These are phyloP conservation scores for Kurtzmaniella natalensis DNA, from an alignment of 1,139 yeast genomes.

Conservation along the genomic window DNA sequence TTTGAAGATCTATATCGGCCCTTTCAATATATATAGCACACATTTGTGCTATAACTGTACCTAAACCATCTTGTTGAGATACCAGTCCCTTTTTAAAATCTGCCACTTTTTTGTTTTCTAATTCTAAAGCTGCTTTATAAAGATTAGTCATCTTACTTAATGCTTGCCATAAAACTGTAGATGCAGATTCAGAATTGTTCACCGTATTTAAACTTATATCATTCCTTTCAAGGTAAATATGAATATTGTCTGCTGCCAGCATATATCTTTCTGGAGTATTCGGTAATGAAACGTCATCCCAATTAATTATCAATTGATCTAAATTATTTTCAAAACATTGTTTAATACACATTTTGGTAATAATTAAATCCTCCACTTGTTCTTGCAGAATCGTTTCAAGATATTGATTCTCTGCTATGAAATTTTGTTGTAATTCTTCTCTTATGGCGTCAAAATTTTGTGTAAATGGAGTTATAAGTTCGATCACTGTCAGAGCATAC, in stretches of 20 bases:
- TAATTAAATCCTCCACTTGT: slow-evolving; percentile 22
- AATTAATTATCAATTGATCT: slow-evolving; percentile 15
- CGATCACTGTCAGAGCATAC: slow-evolving; percentile 4
- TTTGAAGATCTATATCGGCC: slow-evolving; percentile 51
- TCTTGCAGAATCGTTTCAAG: slow-evolving; percentile 20
- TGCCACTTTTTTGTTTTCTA: slow-evolving; percentile 18
- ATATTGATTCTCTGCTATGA: slow-evolving; percentile 20
- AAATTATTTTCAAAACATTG: slow-evolving; percentile 17
- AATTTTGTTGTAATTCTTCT: slow-evolving; percentile 18
- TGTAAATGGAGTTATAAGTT: slow-evolving; percentile 16
- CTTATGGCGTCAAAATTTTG: slow-evolving; percentile 19
- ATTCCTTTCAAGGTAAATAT: slow-evolving; percentile 37
- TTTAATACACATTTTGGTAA: slow-evolving; percentile 22
- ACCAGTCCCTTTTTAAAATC: slow-evolving; percentile 14
- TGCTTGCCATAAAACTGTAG: slow-evolving; percentile 32
- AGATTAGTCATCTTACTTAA: slow-evolving; percentile 33
- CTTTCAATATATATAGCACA: slow-evolving; percentile 44
- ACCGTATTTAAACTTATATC: slow-evolving; percentile 18
- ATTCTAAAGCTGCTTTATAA: slow-evolving; percentile 37
- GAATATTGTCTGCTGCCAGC: slow-evolving; percentile 41
- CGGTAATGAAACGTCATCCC: slow-evolving; percentile 24
- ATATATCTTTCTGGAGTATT: slow-evolving; percentile 31
- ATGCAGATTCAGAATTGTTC: slow-evolving; percentile 9
- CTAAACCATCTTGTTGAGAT: slow-evolving; percentile 24
- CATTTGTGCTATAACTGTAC: slow-evolving; percentile 35